A percentile compares a stretch with the other conserved stretches of the same genome.
Evolutionary conservation across 176 grass and related monocot genomes (phyloP).

Genomic region (Carex parvula): DNA sequence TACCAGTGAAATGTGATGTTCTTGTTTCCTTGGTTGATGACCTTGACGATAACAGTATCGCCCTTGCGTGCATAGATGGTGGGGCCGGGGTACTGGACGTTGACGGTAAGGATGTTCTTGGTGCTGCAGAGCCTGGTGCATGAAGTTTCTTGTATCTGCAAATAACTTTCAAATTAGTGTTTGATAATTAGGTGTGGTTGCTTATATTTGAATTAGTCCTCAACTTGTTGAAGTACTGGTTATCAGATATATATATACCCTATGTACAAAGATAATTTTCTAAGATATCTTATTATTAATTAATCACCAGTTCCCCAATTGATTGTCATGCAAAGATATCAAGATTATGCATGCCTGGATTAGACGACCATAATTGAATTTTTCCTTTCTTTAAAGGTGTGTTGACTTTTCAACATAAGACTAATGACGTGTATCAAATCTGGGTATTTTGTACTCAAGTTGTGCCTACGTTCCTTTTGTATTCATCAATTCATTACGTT

Average conservation of each 20-base stretch:
- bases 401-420: background rate
- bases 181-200: background rate
- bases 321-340: too few species aligned
- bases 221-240: too few species aligned
- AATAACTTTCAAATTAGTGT: background rate
- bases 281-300: too few species aligned
- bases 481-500: background rate
- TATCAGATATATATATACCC: background rate
- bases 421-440: background rate
- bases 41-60: too few species aligned
- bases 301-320: too few species aligned
- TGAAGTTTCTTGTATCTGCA: conserved; percentile 50
- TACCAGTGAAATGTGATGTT: too few species aligned
- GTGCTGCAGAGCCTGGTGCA: conserved; percentile 47
- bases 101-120: too few species aligned
- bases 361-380: background rate
- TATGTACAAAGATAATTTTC: too few species aligned
- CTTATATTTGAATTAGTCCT: background rate
- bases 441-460: too few species aligned
- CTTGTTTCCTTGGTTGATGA: too few species aligned
- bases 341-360: background rate
- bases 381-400: background rate
- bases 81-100: too few species aligned
- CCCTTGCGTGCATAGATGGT: too few species aligned
- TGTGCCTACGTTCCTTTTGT: background rate